Conservation (phyloP, 148 eudicot genomes). For the Amaranthus palmeri region DNA sequence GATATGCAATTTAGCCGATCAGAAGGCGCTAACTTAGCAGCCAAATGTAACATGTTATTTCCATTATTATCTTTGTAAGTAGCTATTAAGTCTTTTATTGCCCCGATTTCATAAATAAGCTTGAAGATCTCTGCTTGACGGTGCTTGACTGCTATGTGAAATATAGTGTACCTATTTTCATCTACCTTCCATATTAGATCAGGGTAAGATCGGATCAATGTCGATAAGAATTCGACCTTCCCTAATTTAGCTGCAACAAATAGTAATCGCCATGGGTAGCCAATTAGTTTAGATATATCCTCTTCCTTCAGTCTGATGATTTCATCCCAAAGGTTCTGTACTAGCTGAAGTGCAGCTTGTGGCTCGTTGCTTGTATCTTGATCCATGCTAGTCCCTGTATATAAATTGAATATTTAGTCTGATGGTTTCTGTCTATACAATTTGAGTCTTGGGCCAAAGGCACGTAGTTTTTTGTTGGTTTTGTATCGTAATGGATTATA, state of each 20-base stretch:
- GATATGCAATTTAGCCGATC: slow-evolving; percentile 31
- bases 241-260: slow-evolving; percentile 34
- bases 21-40: slow-evolving; percentile 32
- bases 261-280: slow-evolving; percentile 22
- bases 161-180: slow-evolving; percentile 34
- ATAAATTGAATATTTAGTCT: background rate
- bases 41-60: slow-evolving; percentile 47
- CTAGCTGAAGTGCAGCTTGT: slow-evolving; percentile 13
- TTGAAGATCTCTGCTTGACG: slow-evolving; percentile 48
- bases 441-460: no score
- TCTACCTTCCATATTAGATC: slow-evolving; percentile 47
- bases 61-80: slow-evolving; percentile 29
- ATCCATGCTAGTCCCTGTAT: slow-evolving; percentile 7
- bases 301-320: slow-evolving; percentile 19
- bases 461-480: no score
- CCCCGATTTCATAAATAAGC: slow-evolving; percentile 42
- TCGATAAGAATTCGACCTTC: slow-evolving; percentile 33
- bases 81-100: slow-evolving; percentile 38
- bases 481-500: no score
- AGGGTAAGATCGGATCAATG: slow-evolving; percentile 36
- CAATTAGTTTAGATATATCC: slow-evolving; percentile 21
- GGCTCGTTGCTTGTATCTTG: slow-evolving; percentile 1
- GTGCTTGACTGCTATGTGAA: slow-evolving; percentile 44
- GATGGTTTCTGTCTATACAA: background rate
- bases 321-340: slow-evolving; percentile 22